Evolutionary conservation across 805 yeast genomes (phyloP).

Genomic region (Geotrichum ghanense): DNA sequence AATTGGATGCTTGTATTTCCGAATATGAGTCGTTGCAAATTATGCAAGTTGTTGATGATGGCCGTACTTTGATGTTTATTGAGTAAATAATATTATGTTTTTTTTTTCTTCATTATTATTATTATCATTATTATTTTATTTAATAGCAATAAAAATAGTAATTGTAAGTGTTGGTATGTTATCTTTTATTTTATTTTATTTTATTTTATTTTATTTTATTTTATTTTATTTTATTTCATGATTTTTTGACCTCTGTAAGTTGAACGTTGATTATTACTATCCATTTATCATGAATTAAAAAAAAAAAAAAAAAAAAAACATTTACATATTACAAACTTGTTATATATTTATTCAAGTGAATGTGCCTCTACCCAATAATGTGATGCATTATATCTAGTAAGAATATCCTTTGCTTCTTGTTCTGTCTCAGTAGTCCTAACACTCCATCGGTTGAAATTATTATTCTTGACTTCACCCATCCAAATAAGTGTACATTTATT

Average conservation of each 20-base stretch:
- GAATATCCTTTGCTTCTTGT: slow-evolving; percentile 37
- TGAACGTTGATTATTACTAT: neutral
- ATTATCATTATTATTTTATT: neutral
- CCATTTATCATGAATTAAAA: too few relatives aligned
- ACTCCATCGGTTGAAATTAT: slow-evolving; percentile 60
- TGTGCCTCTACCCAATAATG: slow-evolving; percentile 43
- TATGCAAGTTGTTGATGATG: slow-evolving; percentile 68
- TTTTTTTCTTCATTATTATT: neutral
- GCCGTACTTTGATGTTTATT: slow-evolving; percentile 48
- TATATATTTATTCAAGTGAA: neutral
- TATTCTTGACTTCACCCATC: slow-evolving; percentile 53
- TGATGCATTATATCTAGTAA: slow-evolving; percentile 42
- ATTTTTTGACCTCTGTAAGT: neutral
- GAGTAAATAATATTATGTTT: slow-evolving; percentile 12
- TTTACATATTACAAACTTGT: too few relatives aligned
- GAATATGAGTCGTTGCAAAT: slow-evolving; percentile 64
- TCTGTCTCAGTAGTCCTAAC: slow-evolving; percentile 41
- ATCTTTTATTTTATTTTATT: neutral
- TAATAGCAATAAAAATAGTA: too few relatives aligned
- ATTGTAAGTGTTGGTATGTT: too few relatives aligned
- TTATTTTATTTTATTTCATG: neutral
- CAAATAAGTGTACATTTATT: slow-evolving; percentile 47
- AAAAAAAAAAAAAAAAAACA: too few relatives aligned
- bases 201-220: neutral
- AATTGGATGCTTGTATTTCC: slow-evolving; percentile 60